Conservation (phyloP, 2,329 filamentous ascomycete genomes). For the Clarireedia monteithiana region DNA sequence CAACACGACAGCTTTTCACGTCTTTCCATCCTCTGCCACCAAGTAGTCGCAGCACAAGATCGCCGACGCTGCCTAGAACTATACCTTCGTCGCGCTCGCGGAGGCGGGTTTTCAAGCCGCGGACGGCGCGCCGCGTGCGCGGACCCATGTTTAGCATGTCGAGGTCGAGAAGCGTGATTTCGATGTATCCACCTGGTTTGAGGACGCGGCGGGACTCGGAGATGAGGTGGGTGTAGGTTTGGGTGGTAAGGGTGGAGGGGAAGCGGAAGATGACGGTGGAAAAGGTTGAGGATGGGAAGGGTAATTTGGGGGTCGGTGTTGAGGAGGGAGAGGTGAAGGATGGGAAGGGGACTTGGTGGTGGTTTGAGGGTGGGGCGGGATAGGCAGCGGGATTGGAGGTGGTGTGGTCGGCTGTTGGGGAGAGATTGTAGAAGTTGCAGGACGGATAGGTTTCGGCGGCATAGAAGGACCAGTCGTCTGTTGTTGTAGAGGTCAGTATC, state of each 20-base stretch:
- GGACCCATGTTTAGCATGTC: slow-evolving; percentile 80
- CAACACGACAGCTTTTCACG: slow-evolving; percentile 69
- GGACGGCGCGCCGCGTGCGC: slow-evolving; percentile 58
- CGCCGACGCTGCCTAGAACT: slow-evolving; percentile 51
- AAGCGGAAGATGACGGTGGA: slow-evolving; percentile 71
- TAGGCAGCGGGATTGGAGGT: slow-evolving; percentile 39
- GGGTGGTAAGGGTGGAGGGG: slow-evolving; percentile 59
- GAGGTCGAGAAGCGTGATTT: slow-evolving; percentile 68
- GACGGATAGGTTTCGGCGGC: slow-evolving; percentile 71
- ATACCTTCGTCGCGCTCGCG: slow-evolving; percentile 51
- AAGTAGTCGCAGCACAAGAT: slow-evolving; percentile 57
- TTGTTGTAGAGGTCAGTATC: slow-evolving; percentile 10
- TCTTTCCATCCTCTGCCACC: slow-evolving; percentile 63
- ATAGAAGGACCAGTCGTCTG: slow-evolving; percentile 79
- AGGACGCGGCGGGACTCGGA: slow-evolving; percentile 71
- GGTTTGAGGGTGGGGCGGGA: slow-evolving; percentile 56
- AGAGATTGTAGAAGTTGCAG: slow-evolving; percentile 70
- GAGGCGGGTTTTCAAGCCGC: slow-evolving; percentile 64
- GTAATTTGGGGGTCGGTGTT: slow-evolving; percentile 54
- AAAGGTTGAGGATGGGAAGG: slow-evolving; percentile 70
- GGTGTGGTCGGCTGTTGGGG: slow-evolving; percentile 42
- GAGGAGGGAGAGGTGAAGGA: slow-evolving; percentile 4
- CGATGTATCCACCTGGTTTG: slow-evolving; percentile 71
- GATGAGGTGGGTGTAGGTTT: slow-evolving; percentile 62
- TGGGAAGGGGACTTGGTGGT: slow-evolving; percentile 63